Evolutionary conservation across 805 yeast species (phyloP), one percentile per base, ranked within the genome.

Genomic region (Diddensiella transvaalensis): DNA sequence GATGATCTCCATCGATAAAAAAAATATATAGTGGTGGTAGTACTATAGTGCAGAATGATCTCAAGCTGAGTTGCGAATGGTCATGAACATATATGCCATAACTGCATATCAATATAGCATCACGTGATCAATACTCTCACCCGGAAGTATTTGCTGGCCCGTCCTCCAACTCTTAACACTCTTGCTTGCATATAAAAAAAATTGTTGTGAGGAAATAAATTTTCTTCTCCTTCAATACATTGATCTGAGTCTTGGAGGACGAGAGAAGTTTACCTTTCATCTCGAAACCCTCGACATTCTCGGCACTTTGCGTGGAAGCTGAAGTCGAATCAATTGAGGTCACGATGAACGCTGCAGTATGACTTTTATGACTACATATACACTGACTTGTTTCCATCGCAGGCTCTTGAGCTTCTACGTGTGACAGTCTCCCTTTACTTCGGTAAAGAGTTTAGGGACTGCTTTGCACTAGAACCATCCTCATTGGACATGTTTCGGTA

Each of bases 401-500:
- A 5, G 21, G 23, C 21, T n/a, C 21, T 15, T 15, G 8, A 21
- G 17, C 15, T 11, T 15, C 15, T 15, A 33, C 17, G 15, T 5
- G 5, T 33, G n/a, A 6, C 17, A 24, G 41, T 15, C 23, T 38
- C 10, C 22, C 22, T 18, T 50, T 50, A 55, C 47, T 51, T 57
- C 60, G 62, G 60, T 60, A 56, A 54, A 52, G 58, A 58, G 48
- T 53, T 63, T 66, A 66, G 64, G 65, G 61, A 64, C 55, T 49
- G 66, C 43, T 61, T 54, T 66, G 67, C 60, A 60, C 66, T 60
- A 63, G 66, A 63, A 55, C 22, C 21, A n/a, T 40, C 18, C 24
- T 23, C n/a, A 19, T 24, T 13, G 32, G 26, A 15, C 26, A 23
- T 18, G 22, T 32, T 30, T 32, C 21, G 19, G 26, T n/a, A n/a